Conservation (phyloP, 2,329 filamentous ascomycete genomes). For the Alternaria consortialis region DNA sequence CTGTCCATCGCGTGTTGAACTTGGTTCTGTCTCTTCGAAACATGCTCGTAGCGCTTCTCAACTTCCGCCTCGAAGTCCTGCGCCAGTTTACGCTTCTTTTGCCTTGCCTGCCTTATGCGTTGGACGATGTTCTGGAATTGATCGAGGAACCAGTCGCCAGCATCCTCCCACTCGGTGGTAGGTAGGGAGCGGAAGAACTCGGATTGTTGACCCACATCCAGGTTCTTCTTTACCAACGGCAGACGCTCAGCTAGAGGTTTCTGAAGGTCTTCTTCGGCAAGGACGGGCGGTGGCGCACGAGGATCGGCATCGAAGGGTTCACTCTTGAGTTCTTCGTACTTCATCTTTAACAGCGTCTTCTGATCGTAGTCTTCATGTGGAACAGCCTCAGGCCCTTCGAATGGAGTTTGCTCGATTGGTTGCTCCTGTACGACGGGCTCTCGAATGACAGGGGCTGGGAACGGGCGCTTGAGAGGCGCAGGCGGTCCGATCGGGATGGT, state of each 20-base stretch:
- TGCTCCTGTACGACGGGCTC: constrained; percentile 19
- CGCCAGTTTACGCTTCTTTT: constrained; percentile 63
- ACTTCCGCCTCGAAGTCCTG: constrained; percentile 65
- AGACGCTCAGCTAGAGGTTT: constrained; percentile 44
- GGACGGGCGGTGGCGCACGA: constrained; percentile 20
- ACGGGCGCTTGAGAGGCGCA: constrained; percentile 3
- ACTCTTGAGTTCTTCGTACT: constrained; percentile 58
- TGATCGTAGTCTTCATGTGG: constrained; percentile 57
- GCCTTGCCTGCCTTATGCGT: constrained; percentile 62
- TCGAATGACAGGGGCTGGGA: constrained; percentile 7
- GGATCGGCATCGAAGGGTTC: constrained; percentile 59
- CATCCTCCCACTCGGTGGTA: constrained; percentile 68
- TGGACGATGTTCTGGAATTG: constrained; percentile 62
- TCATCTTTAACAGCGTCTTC: constrained; percentile 56
- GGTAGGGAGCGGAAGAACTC: constrained; percentile 62
- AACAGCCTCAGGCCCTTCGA: constrained; percentile 14
- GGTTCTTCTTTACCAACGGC: constrained; percentile 32
- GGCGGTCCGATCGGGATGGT: constrained; percentile 6
- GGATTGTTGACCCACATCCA: constrained; percentile 51
- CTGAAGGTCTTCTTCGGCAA: constrained; percentile 36
- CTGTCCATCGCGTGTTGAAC: constrained; percentile 60
- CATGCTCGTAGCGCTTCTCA: constrained; percentile 60
- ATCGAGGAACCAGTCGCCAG: constrained; percentile 68
- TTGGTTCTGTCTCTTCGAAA: constrained; percentile 59
- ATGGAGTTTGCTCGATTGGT: constrained; percentile 11